Evolutionary conservation across 441 rosid species (phyloP).

Genomic region (Francoa sonchifolia): DNA sequence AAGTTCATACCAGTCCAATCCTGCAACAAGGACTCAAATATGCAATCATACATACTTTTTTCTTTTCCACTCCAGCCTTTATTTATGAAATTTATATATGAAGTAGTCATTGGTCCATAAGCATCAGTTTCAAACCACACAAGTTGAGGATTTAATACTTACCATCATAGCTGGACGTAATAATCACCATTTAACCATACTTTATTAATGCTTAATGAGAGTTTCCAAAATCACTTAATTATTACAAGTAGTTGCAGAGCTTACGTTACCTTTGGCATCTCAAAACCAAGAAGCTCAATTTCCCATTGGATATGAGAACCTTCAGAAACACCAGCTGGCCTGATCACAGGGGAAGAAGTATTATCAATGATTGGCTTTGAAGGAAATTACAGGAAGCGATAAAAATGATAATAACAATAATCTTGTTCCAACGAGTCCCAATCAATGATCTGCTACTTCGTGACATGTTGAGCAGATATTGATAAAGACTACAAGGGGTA

Average conservation of each 20-base stretch:
- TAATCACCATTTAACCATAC: too few relatives aligned
- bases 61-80: neutral
- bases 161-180: too few relatives aligned
- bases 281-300: conserved; percentile 94
- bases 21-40: conserved; percentile 27
- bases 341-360: conserved; percentile 21
- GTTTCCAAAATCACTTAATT: neutral
- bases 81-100: too few relatives aligned
- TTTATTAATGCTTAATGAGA: neutral
- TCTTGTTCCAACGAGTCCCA: too few relatives aligned
- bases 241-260: neutral
- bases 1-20: conserved; percentile 98
- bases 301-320: conserved; percentile 92
- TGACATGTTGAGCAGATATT: too few relatives aligned
- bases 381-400: conserved; percentile 3
- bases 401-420: neutral
- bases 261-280: conserved; percentile 73
- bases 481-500: too few relatives aligned
- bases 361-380: neutral
- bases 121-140: too few relatives aligned
- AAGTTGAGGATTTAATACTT: too few relatives aligned
- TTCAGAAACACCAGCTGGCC: conserved; percentile 77
- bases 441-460: too few relatives aligned
- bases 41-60: neutral
- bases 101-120: neutral